Base-by-base conservation (phyloP, 2,329 filamentous ascomycete genomes). In the Cyphellophora europaea region DNA sequence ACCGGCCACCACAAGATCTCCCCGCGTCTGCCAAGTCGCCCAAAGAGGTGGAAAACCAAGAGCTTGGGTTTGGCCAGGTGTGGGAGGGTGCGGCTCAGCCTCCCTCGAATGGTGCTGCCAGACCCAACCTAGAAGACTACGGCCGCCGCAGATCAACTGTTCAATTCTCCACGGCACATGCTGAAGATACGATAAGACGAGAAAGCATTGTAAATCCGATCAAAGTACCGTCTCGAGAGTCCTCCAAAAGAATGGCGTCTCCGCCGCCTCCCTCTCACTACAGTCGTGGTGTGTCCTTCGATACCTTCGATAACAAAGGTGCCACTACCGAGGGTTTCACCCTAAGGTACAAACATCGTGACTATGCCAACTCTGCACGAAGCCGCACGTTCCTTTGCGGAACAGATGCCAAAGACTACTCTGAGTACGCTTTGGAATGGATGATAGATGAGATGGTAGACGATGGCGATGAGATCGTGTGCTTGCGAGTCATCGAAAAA, bases 391-490 rank as follows among this genome's bases (percentile, higher is more conserved):
- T 94, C 51, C 77, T 95, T 54, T 89, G 88, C 44, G 88, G 88
- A 13, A 82, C 88, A 12, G 88, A 94, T 58, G 83, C 89, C 51
- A 87, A 94, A 49, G 75, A 85, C 39, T 94, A 94, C 58, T 93
- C 86, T 5, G 84, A 93, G 43, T 91, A 89, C 59, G 88, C 88
- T 11, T 67, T 95, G 12, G 84, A 93, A 58, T 95, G 87, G 87
- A 70, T 94, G 33, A 74, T 95, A 25, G 85, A 93, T 50, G 86
- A 93, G 60, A 70, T 94, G 37, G 85, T 94, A 27, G 87, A 94
- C 50, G 88, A 94, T 52, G 87, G 88, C 12, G 88, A 95, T 54
- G 86, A 94, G 59, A 80, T 95, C 38, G 82, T 95, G 6, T 95
- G 88, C 58, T 72, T 95, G 32, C 74, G 85, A 34, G 88, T 93